A percentile compares a stretch with the other conserved stretches of the same genome.
Conservation (phyloP, 805 yeast species). For the Priceomyces castillae region DNA sequence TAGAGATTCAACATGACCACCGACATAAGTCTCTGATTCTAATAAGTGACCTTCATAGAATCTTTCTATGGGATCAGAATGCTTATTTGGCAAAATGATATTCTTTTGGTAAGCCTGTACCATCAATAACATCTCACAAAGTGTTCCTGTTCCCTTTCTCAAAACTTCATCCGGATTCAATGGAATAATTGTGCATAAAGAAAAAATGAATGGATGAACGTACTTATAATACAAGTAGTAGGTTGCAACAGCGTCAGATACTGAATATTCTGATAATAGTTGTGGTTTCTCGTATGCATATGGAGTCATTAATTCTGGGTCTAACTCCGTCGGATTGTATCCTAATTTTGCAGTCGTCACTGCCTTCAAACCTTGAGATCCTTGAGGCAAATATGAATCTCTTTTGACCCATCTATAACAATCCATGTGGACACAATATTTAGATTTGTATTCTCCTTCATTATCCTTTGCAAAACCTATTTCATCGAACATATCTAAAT, state of each 20-base stretch:
- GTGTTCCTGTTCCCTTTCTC: slow-evolving; percentile 96
- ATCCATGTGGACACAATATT: slow-evolving; percentile 95
- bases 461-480: slow-evolving; percentile 89
- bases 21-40: slow-evolving; percentile 96
- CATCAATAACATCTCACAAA: slow-evolving; percentile 96
- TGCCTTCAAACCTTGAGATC: slow-evolving; percentile 96
- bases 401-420: slow-evolving; percentile 97
- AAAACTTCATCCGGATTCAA: slow-evolving; percentile 94
- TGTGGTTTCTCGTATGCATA: slow-evolving; percentile 95
- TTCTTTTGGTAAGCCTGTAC: slow-evolving; percentile 84
- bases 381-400: slow-evolving; percentile 96
- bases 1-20: slow-evolving; percentile 96
- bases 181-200: slow-evolving; percentile 93
- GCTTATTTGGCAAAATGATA: slow-evolving; percentile 88
- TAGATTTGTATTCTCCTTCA: slow-evolving; percentile 90
- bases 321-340: slow-evolving; percentile 92
- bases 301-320: slow-evolving; percentile 97
- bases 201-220: slow-evolving; percentile 94
- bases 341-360: slow-evolving; percentile 95
- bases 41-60: slow-evolving; percentile 92
- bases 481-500: slow-evolving; percentile 82
- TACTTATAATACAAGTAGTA: slow-evolving; percentile 93
- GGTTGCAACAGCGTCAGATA: slow-evolving; percentile 99
- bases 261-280: slow-evolving; percentile 90
- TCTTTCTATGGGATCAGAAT: slow-evolving; percentile 89